Evolutionary conservation across 1,139 yeast genomes (phyloP), one percentile per base, ranked within the genome.

Genomic region (Lodderomyces beijingensis): DNA sequence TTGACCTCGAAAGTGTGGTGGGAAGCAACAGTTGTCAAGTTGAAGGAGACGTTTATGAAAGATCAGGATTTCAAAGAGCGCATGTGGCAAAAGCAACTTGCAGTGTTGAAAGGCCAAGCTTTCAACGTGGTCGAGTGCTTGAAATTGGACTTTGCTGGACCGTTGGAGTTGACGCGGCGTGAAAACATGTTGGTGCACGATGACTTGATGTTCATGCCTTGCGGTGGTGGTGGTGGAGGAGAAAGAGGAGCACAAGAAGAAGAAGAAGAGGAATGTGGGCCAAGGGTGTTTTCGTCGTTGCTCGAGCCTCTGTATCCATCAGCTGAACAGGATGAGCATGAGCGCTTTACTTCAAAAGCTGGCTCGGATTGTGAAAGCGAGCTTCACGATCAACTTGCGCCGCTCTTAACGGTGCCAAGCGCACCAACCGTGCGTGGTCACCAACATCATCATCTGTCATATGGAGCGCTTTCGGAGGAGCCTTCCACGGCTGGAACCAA

Each of bases 81-180:
- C 31, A 69, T 80, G 77, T 82, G 85, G 79, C 60, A 57, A 27
- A 71, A 74, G 38, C 91, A 83, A 47, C 65, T 81, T 63, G 79
- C 86, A 0, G 82, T 82, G 1, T 47, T 83, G 46, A 82, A 82
- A 47, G 93, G 93, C 0, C 91, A 83, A 47, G 87, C 91, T 0
- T 81, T 79, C 55, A 81, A 81, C 44, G 81, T 82, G 5, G 82
- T 81, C 4, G 87, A 82, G 43, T 69, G 80, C 1, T 55, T 82
- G 34, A 77, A 76, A 45, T 56, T 65, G 27, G 63, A 66, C 1
- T 68, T 70, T 29, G 81, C 78, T 32, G 87, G 88, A 0, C 89
- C 88, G 0, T 57, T 80, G 37, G 88, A 81, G 41, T 59, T 82
- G 16, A 79, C 79, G 0, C 61, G 84, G 42, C 55, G 82, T 31